These are phyloP conservation scores for Colletotrichum phormii DNA, from an alignment of 2,329 filamentous ascomycete species.

Conservation along the genomic window DNA sequence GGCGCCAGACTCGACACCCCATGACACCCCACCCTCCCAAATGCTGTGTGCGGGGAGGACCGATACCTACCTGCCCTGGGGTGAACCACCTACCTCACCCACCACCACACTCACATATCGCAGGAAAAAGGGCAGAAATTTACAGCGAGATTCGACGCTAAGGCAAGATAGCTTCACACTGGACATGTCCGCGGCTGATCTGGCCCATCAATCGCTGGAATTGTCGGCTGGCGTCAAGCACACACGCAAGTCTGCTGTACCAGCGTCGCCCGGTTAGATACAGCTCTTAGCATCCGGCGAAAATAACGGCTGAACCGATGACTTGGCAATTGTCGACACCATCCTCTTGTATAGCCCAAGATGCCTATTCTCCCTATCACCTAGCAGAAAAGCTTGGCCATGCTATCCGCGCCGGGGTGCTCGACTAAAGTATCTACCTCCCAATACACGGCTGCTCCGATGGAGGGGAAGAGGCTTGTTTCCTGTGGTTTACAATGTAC, in stretches of 20 bases:
- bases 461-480: neutral
- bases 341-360: neutral
- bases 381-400: neutral
- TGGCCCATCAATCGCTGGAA: slow-evolving; percentile 10
- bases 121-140: neutral
- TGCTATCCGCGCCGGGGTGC: neutral
- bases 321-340: neutral
- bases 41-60: neutral
- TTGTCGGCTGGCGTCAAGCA: neutral
- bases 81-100: neutral
- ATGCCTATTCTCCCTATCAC: no score
- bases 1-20: neutral
- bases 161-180: neutral
- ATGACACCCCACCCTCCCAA: neutral
- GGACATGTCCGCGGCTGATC: neutral
- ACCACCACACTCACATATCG: neutral
- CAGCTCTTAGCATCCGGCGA: neutral
- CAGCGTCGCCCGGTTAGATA: no score
- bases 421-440: neutral
- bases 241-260: no score
- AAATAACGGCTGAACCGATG: neutral
- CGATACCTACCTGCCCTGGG: no score
- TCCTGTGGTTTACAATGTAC: neutral
- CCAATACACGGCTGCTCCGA: neutral
- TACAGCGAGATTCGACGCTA: neutral